Conservation (phyloP, 2,329 filamentous ascomycete species). For the Penicillium frequentans region DNA sequence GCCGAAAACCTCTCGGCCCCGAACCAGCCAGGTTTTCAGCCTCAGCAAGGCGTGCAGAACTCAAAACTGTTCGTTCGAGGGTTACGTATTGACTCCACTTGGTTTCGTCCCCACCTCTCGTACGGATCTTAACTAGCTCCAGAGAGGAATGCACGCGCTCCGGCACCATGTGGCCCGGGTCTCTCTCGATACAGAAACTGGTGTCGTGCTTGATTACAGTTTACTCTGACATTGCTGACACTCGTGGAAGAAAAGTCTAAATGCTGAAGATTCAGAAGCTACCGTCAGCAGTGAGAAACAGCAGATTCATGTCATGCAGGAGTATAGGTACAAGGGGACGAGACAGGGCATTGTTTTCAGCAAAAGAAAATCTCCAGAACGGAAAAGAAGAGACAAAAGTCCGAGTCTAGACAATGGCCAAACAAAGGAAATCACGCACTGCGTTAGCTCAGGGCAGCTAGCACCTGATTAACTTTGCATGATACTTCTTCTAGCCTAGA, state of each 20-base stretch:
- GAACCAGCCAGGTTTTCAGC: neutral
- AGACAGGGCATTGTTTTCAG: neutral
- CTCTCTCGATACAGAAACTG: conserved; percentile 5
- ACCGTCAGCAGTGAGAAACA: neutral
- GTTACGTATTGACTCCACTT: neutral
- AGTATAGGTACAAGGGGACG: neutral
- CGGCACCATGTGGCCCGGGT: conserved; percentile 1
- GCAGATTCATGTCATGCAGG: neutral
- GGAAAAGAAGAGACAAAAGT: neutral
- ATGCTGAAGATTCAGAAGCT: neutral
- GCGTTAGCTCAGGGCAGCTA: neutral
- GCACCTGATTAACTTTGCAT: neutral
- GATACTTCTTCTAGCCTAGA: neutral
- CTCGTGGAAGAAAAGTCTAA: neutral
- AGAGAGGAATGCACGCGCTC: neutral
- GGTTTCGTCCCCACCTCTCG: neutral
- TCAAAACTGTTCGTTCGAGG: neutral
- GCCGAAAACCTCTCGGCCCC: neutral
- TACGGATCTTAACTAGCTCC: neutral
- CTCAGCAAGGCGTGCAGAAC: neutral
- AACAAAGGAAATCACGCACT: neutral
- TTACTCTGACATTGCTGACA: neutral
- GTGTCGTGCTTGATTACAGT: neutral
- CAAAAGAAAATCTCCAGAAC: neutral
- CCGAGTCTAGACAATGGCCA: neutral